phyloP scores from a whole-genome alignment of 2,329 filamentous ascomycete species.

The Pyricularia sp. region DNA sequence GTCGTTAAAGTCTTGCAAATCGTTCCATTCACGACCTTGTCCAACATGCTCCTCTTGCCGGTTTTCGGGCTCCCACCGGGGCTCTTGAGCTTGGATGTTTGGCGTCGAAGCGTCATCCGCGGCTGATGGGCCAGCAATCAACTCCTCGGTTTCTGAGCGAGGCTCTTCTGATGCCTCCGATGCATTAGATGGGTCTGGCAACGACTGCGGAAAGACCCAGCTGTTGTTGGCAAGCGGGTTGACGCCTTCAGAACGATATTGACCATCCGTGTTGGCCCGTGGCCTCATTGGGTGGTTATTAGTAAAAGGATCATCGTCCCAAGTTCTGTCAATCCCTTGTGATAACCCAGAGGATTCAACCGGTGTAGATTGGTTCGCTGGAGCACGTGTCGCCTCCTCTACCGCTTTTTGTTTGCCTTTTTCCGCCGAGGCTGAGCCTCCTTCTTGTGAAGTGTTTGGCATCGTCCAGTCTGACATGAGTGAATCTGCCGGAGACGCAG shows the following conservation, averaged over 20 bases:
- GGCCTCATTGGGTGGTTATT: constrained; percentile 21
- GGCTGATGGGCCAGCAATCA: neutral
- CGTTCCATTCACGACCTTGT: neutral
- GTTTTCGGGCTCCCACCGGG: neutral
- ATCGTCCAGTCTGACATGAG: constrained; percentile 2
- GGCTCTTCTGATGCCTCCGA: neutral
- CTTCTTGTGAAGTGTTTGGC: constrained; percentile 1
- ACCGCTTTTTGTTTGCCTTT: constrained; percentile 11
- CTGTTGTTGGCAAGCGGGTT: constrained; percentile 46
- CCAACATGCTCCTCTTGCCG: neutral
- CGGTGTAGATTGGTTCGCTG: neutral
- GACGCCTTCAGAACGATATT: constrained; percentile 26
- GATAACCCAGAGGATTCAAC: neutral
- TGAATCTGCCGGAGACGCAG: neutral
- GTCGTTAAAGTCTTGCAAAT: constrained; percentile 5
- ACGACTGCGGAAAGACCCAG: constrained; percentile 37
- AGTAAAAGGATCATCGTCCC: constrained; percentile 2
- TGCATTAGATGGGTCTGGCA: neutral
- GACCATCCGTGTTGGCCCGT: constrained; percentile 45
- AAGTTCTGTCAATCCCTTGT: constrained; percentile 4
- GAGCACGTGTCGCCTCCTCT: neutral
- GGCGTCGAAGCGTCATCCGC: neutral
- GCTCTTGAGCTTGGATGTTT: neutral
- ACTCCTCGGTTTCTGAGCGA: neutral
- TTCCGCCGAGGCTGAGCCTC: constrained; percentile 6